phyloP scores from a whole-genome alignment of 805 yeast genomes.

The Saturnispora saitoi region DNA sequence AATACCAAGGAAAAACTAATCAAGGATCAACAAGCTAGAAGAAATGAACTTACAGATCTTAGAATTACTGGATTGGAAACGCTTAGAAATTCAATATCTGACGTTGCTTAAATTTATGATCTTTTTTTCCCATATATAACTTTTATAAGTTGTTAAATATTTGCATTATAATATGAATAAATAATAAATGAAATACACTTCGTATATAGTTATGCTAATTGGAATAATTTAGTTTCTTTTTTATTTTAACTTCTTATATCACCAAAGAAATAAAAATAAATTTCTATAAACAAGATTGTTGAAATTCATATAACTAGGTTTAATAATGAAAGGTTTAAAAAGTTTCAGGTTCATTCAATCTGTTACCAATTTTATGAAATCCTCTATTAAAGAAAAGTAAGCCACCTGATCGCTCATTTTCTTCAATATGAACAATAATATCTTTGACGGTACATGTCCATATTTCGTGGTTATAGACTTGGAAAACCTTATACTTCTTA shows the following conservation, averaged over 20 bases:
- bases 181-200: background rate
- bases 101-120: background rate
- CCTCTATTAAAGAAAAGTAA: conserved; percentile 54
- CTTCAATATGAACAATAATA: conserved; percentile 30
- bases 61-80: conserved; percentile 13
- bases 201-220: background rate
- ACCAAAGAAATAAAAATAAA: no score
- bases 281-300: background rate
- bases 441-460: conserved; percentile 78
- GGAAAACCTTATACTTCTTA: conserved; percentile 40
- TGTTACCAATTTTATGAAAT: conserved; percentile 39
- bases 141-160: background rate
- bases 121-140: background rate
- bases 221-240: background rate
- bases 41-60: conserved; percentile 19
- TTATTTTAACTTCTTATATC: background rate
- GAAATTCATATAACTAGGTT: no score
- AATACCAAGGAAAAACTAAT: conserved; percentile 16
- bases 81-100: background rate
- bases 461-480: conserved; percentile 78
- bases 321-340: no score
- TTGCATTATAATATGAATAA: background rate
- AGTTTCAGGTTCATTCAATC: conserved; percentile 14
- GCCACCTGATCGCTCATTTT: conserved; percentile 45
- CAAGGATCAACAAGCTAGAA: conserved; percentile 18